Evolutionary conservation across 768 basidiomycete genomes (phyloP).

Genomic region (Leccinum broughii): DNA sequence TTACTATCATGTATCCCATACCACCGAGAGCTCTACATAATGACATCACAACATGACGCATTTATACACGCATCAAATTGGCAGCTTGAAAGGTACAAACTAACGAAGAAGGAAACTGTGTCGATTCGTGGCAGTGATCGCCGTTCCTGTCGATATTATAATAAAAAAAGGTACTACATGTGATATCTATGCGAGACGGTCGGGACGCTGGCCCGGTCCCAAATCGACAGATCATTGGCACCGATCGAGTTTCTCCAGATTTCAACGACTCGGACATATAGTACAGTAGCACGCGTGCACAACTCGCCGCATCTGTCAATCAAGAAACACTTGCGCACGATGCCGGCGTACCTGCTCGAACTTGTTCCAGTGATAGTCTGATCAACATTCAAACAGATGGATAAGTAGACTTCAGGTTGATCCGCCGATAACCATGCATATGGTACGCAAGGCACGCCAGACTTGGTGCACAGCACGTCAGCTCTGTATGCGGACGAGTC

Average conservation of each 20-base stretch:
- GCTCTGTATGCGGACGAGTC: background rate
- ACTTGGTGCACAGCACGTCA: background rate
- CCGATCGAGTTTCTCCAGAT: background rate
- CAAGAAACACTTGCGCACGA: background rate
- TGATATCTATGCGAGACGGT: background rate
- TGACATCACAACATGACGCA: background rate
- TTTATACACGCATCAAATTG: background rate
- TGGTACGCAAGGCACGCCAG: background rate
- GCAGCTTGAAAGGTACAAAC: background rate
- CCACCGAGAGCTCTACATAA: background rate
- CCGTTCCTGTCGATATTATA: background rate
- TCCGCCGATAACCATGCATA: background rate
- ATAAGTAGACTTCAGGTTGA: background rate
- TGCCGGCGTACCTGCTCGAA: background rate
- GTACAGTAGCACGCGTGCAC: background rate
- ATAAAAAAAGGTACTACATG: background rate
- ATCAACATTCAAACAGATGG: background rate
- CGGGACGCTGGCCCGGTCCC: background rate
- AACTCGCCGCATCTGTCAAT: background rate
- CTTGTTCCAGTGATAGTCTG: too few relatives aligned
- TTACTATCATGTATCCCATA: slow-evolving; percentile 7
- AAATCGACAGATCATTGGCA: background rate
- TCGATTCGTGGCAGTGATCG: background rate
- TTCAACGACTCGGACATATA: too few relatives aligned
- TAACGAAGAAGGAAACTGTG: background rate